phyloP scores from a whole-genome alignment of 306 rosid genomes.

The Lathyrus oleraceus region DNA sequence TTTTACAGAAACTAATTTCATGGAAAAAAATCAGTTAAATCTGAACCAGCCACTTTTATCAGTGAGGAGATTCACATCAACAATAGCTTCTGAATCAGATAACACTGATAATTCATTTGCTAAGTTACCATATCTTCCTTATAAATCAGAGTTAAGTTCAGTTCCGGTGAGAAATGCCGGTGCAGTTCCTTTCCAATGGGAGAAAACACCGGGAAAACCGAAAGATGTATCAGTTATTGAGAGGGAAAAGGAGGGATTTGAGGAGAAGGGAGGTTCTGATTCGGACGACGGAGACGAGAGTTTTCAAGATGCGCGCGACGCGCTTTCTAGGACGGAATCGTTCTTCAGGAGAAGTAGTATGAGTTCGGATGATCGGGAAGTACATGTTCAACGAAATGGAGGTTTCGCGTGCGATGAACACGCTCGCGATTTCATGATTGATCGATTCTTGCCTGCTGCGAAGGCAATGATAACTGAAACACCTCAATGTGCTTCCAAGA shows the following conservation, averaged over 20 bases:
- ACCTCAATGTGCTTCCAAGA: slow-evolving; percentile 54
- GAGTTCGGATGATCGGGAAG: slow-evolving; percentile 58
- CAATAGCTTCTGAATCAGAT: slow-evolving; percentile 45
- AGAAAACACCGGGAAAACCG: slow-evolving; percentile 81
- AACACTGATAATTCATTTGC: slow-evolving; percentile 50
- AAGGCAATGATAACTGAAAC: slow-evolving; percentile 75
- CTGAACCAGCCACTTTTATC: slow-evolving; percentile 84
- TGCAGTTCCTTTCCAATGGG: slow-evolving; percentile 85
- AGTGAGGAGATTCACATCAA: slow-evolving; percentile 70
- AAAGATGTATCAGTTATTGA: slow-evolving; percentile 42
- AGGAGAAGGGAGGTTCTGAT: slow-evolving; percentile 39
- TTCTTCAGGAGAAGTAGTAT: slow-evolving; percentile 68
- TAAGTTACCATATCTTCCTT: slow-evolving; percentile 44
- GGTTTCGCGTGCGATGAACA: slow-evolving; percentile 58
- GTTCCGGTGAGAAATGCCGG: slow-evolving; percentile 80
- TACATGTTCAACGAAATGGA: slow-evolving; percentile 39
- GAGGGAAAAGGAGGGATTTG: slow-evolving; percentile 5
- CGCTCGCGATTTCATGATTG: slow-evolving; percentile 76
- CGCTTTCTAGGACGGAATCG: slow-evolving; percentile 78
- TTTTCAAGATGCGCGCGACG: slow-evolving; percentile 64
- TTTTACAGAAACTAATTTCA: slow-evolving; percentile 43
- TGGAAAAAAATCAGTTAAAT: slow-evolving; percentile 85
- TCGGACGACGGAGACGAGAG: slow-evolving; percentile 64
- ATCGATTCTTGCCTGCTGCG: slow-evolving; percentile 86
- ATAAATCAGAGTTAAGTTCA: slow-evolving; percentile 77